Evolutionary conservation across 2,329 filamentous ascomycete species (phyloP).

Genomic region (Dothistroma septosporum): DNA sequence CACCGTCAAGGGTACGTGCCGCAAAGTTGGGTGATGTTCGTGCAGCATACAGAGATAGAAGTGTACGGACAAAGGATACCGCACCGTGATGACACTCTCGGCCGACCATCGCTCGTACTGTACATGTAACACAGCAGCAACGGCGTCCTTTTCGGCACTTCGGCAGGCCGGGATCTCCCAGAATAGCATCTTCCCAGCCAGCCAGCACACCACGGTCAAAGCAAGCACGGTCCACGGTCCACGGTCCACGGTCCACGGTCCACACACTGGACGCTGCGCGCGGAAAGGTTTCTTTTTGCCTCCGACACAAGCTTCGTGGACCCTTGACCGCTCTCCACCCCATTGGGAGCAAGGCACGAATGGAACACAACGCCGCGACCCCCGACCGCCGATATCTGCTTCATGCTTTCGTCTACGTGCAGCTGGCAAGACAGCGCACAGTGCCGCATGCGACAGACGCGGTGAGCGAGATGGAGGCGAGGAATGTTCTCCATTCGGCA

Average conservation of each 20-base stretch:
- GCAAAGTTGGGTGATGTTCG: neutral
- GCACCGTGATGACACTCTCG: slow-evolving; percentile 1
- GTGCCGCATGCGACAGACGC: neutral
- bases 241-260: too few relatives aligned
- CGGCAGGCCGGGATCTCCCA: slow-evolving; percentile 4
- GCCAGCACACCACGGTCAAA: too few relatives aligned
- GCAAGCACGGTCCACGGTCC: too few relatives aligned
- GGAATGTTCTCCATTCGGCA: neutral
- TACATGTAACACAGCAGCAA: neutral
- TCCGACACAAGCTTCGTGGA: slow-evolving; percentile 1
- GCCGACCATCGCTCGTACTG: slow-evolving; percentile 2
- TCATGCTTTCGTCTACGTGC: neutral
- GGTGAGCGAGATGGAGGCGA: neutral
- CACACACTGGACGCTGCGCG: too few relatives aligned
- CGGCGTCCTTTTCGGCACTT: slow-evolving; percentile 1
- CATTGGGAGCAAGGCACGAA: neutral
- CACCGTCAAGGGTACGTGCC: neutral
- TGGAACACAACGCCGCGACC: neutral
- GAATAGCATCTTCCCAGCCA: slow-evolving; percentile 2
- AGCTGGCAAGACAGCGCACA: slow-evolving; percentile 5
- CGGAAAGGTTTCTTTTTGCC: too few relatives aligned
- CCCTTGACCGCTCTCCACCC: neutral
- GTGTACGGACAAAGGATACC: slow-evolving; percentile 3
- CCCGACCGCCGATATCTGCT: neutral
- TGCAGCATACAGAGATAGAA: neutral